Evolutionary conservation across 1,139 yeast genomes (phyloP).

Genomic region (Hanseniaspora gamundiae): DNA sequence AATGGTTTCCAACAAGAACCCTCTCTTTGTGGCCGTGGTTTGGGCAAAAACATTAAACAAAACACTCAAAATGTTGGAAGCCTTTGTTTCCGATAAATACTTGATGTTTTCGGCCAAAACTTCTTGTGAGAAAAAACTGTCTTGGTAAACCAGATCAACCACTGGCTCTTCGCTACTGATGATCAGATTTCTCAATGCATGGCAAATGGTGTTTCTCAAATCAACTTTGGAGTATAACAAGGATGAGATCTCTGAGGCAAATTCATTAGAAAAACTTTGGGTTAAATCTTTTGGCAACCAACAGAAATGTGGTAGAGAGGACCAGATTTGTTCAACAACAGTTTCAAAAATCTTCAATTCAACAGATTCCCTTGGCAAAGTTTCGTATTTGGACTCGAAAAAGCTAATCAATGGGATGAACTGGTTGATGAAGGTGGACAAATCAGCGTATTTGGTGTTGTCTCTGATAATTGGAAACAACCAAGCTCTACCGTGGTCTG

Average conservation of each 20-base stretch:
- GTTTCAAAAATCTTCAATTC: slow-evolving; percentile 71
- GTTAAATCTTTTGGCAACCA: slow-evolving; percentile 71
- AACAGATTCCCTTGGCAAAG: slow-evolving; percentile 39
- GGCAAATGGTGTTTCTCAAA: slow-evolving; percentile 68
- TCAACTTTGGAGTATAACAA: slow-evolving; percentile 63
- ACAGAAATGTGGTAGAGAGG: slow-evolving; percentile 78
- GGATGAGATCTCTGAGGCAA: slow-evolving; percentile 69
- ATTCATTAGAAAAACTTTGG: slow-evolving; percentile 52
- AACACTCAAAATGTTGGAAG: slow-evolving; percentile 72
- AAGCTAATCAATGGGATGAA: slow-evolving; percentile 58
- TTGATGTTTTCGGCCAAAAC: slow-evolving; percentile 47
- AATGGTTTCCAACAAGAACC: slow-evolving; percentile 74
- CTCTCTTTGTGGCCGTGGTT: slow-evolving; percentile 73
- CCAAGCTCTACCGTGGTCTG: slow-evolving; percentile 79
- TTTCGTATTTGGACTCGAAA: slow-evolving; percentile 32
- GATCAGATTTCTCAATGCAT: slow-evolving; percentile 64
- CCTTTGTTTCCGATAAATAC: slow-evolving; percentile 44
- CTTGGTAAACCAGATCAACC: slow-evolving; percentile 6
- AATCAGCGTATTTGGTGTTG: slow-evolving; percentile 58
- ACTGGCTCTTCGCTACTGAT: slow-evolving; percentile 52
- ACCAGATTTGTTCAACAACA: slow-evolving; percentile 84
- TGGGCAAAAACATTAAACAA: slow-evolving; percentile 84
- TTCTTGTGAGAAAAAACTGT: slow-evolving; percentile 34
- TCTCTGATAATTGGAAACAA: slow-evolving; percentile 85
- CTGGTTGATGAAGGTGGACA: slow-evolving; percentile 48